These are phyloP conservation scores for Dichomitus squalens DNA, from an alignment of 1,284 basidiomycete species.

Conservation along the genomic window DNA sequence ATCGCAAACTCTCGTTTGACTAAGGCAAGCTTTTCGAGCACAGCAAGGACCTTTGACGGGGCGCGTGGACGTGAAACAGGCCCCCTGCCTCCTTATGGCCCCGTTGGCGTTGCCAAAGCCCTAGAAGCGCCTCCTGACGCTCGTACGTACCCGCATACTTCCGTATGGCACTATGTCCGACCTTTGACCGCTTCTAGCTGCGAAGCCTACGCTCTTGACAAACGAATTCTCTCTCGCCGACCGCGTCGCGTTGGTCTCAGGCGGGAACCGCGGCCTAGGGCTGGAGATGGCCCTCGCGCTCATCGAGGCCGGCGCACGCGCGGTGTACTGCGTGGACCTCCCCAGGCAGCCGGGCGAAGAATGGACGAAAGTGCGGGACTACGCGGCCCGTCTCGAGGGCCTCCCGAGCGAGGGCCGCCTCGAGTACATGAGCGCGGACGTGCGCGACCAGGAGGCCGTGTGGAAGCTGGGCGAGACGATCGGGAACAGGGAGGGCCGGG, in stretches of 20 bases:
- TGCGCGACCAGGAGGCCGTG: slow-evolving; percentile 59
- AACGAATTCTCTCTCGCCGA: slow-evolving; percentile 76
- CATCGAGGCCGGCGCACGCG: slow-evolving; percentile 76
- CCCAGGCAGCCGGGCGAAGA: slow-evolving; percentile 65
- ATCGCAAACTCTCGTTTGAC: neutral
- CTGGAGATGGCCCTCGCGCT: slow-evolving; percentile 81
- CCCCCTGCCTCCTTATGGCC: slow-evolving; percentile 50
- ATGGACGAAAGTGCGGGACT: slow-evolving; percentile 60
- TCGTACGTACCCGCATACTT: slow-evolving; percentile 9
- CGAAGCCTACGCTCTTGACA: slow-evolving; percentile 48
- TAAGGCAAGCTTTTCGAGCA: slow-evolving; percentile 14
- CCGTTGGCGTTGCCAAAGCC: slow-evolving; percentile 64
- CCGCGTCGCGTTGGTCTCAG: slow-evolving; percentile 77
- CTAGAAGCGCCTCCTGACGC: slow-evolving; percentile 39
- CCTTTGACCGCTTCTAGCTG: slow-evolving; percentile 10
- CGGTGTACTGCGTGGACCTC: slow-evolving; percentile 79
- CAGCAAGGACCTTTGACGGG: slow-evolving; percentile 14
- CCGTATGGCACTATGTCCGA: neutral
- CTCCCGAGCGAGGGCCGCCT: slow-evolving; percentile 46
- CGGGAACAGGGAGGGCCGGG: slow-evolving; percentile 61
- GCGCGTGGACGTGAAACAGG: slow-evolving; percentile 32
- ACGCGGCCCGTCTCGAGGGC: slow-evolving; percentile 47
- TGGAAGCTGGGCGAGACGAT: slow-evolving; percentile 61
- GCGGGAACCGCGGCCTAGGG: slow-evolving; percentile 80
- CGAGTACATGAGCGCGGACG: slow-evolving; percentile 69